These are phyloP conservation scores for Puccinia brachypodii DNA, from an alignment of 1,284 basidiomycete species.

Conservation along the genomic window DNA sequence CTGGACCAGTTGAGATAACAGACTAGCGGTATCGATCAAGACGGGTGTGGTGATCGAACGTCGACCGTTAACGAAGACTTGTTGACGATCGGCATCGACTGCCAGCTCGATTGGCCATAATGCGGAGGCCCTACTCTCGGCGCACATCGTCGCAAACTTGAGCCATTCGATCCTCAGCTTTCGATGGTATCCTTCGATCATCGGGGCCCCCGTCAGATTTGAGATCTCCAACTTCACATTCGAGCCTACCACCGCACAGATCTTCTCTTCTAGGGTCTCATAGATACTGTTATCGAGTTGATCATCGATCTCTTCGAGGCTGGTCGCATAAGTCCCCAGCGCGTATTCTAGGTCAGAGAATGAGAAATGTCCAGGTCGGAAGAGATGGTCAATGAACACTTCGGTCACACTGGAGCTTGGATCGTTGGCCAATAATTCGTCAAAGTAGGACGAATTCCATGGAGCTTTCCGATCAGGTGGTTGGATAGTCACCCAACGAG, in stretches of 20 bases:
- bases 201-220: slow-evolving; percentile 72
- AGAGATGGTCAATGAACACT: slow-evolving; percentile 75
- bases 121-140: slow-evolving; percentile 34
- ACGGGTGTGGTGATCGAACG: slow-evolving; percentile 46
- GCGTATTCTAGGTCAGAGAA: slow-evolving; percentile 73
- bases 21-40: slow-evolving; percentile 32
- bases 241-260: slow-evolving; percentile 80
- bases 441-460: slow-evolving; percentile 68
- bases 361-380: slow-evolving; percentile 84
- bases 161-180: slow-evolving; percentile 43
- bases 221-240: slow-evolving; percentile 72
- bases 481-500: slow-evolving; percentile 52
- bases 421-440: slow-evolving; percentile 73
- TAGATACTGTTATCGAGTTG: slow-evolving; percentile 60
- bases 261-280: slow-evolving; percentile 70
- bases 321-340: slow-evolving; percentile 74
- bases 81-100: slow-evolving; percentile 39
- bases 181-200: slow-evolving; percentile 68
- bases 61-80: slow-evolving; percentile 34
- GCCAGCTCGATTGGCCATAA: slow-evolving; percentile 45
- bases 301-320: slow-evolving; percentile 60
- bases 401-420: slow-evolving; percentile 61
- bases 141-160: slow-evolving; percentile 47
- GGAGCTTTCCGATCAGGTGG: slow-evolving; percentile 67
- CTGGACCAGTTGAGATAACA: slow-evolving; percentile 29